These are phyloP conservation scores for Exophiala bonariae DNA, from an alignment of 2,329 filamentous ascomycete species.

Conservation along the genomic window DNA sequence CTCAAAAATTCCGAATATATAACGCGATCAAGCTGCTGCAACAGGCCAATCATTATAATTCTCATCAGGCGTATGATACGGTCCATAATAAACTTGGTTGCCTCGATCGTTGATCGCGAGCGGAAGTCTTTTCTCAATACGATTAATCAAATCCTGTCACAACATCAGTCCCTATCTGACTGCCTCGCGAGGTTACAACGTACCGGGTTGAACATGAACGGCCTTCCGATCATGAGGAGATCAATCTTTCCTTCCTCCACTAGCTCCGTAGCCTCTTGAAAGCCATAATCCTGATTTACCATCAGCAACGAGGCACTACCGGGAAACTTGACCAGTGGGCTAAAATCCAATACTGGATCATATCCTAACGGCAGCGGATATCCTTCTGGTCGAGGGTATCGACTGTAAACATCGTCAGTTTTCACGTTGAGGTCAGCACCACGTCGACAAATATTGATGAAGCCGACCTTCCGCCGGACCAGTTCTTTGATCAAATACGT, in stretches of 20 bases:
- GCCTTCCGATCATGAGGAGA: constrained; percentile 26
- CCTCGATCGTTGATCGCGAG: constrained; percentile 28
- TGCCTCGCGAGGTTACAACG: constrained; percentile 7
- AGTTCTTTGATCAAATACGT: constrained; percentile 19
- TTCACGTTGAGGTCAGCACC: constrained; percentile 8
- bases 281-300: constrained; percentile 30
- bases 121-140: constrained; percentile 20
- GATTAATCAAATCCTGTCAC: constrained; percentile 19
- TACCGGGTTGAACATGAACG: constrained; percentile 30
- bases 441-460: constrained; percentile 21
- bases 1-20: too few relatives aligned
- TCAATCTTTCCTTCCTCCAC: constrained; percentile 25
- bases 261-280: constrained; percentile 27
- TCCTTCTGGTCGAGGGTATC: constrained; percentile 3
- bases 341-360: constrained; percentile 28
- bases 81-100: constrained; percentile 29
- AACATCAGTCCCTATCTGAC: constrained; percentile 1
- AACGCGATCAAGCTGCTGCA: too few relatives aligned
- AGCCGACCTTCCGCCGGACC: constrained; percentile 10
- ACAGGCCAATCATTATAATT: constrained; percentile 27
- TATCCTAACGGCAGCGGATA: constrained; percentile 21
- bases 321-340: constrained; percentile 29
- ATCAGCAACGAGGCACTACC: constrained; percentile 30
- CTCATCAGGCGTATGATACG: constrained; percentile 25
- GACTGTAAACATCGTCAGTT: not conserved